Percentiles rank a stretch among this genome's conserved stretches.
These are phyloP conservation scores for Plasmodium sp. DNA, from an alignment of 169 alveolate genomes.

Conservation along the genomic window DNA sequence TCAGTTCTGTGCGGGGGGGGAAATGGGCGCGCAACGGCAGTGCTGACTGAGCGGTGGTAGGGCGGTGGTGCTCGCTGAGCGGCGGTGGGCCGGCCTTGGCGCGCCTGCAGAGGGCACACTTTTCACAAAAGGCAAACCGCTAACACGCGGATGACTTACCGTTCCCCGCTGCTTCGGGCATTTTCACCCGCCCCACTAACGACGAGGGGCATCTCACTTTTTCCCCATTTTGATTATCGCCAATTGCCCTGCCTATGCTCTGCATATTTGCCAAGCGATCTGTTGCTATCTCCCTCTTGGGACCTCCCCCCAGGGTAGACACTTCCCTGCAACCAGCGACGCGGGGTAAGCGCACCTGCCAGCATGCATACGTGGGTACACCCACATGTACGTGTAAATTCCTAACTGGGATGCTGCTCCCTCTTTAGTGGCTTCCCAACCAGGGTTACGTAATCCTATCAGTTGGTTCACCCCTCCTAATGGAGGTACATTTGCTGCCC, in stretches of 20 bases:
- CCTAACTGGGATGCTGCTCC: background rate
- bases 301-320: background rate
- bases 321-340: background rate
- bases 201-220: slow-evolving; percentile 46
- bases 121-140: background rate
- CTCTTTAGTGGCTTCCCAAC: no score
- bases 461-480: background rate
- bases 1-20: background rate
- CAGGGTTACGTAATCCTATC: background rate
- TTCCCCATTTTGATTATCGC: background rate
- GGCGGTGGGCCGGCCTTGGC: background rate
- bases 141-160: background rate
- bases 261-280: background rate
- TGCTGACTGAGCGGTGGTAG: background rate
- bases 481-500: no score
- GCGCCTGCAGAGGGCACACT: background rate
- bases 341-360: background rate
- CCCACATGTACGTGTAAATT: background rate
- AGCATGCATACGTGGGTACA: background rate
- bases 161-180: background rate
- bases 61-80: background rate
- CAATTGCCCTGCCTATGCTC: slow-evolving; percentile 5
- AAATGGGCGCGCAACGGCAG: no score
- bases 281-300: background rate
- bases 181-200: background rate